Base-by-base conservation (phyloP, 352 stramenopile species). In the Pythium dissotocum region DNA sequence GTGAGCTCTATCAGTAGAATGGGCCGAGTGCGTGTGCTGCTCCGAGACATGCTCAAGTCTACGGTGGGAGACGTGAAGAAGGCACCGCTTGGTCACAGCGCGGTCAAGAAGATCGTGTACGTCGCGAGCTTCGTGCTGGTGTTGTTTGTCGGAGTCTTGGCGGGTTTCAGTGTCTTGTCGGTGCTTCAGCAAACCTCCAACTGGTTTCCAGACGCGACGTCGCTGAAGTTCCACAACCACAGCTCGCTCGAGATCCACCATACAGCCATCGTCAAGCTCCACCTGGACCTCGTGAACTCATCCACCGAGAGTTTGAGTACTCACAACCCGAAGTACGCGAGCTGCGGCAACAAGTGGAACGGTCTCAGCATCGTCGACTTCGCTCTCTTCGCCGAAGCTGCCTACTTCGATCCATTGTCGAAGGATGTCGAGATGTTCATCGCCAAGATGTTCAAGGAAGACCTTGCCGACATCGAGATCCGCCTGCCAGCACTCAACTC, bases 391-490 rank as follows among this genome's bases (percentile, higher is more conserved):
- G 82, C 89, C 0, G 88, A 97, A 56, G 87, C 91, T 13, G 87
- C 89, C 26, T 97, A 97, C 70, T 96, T 97, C 54, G 77, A 97
- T 48, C 89, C 88, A 4, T 57, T 88, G n/a, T 93, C 89, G n/a
- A 82, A 86, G 36, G 84, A 94, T 52, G 88, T 85, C 0, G 61
- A 73, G 2, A 40, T 80, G 38, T 95, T 93, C 57, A 77, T 95
- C 44, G 76, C 77, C n/a, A 83, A 77, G 2, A 82, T 94, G 44
- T 92, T 94, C 56, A 72, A 71, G 10, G 63, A 75, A 12, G 67
- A 80, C 21, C 62, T 89, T 6, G 74, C 72, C 24, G 72, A 68
- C 6, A 69, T 90, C 8, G 66, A 87, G 53, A 76, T 95, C 57
- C 74, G 84, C 6, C 70, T 93, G 10, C 87, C 87, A 16, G 76